Evolutionary conservation across 306 rosid species (phyloP), one percentile per base, ranked within the genome.

Genomic region (Calophaca sinica): DNA sequence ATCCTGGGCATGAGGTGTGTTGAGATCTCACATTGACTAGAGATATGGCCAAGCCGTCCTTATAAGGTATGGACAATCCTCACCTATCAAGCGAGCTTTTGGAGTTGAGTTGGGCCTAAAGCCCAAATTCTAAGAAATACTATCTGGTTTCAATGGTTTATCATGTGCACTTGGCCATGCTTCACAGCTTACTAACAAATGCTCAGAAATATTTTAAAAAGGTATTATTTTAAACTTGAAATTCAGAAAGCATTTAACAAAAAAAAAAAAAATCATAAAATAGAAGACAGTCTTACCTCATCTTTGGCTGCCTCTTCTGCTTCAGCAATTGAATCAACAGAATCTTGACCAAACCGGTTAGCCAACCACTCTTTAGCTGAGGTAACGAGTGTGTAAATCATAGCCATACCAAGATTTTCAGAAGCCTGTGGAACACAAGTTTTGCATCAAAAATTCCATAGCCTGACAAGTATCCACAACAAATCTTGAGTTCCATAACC

Each of bases 321-420:
- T 69, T 83, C 92, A 42, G 90, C 82, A 79, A 65, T 28, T 69
- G 67, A 96, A 62, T 29, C 67, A 77, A 39, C 85, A 29, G 63
- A n/a, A 35, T 91, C 98, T 87, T 86, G 81, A 80, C 84, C 46
- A 84, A 82, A 96, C 67, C 54, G 88, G 51, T 96, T 98, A 70
- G 88, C 75, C 75, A 96, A 87, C 99, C 98, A 92, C 84, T 96
- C 98, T 87, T 92, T 90, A 62, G 93, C 93, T 81, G 99, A 90
- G 83, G 92, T 73, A 75, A 96, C 90, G 39, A 96, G 89, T 4
- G 99, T 96, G 83, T 96, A 96, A n/a, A 96, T 82, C 99, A 96
- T 96, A 67, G 99, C 97, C 99, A 96, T 96, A 59, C 98, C 99
- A 80, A 96, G 99, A 85, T 90, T 92, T 88, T 96, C 99, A 78